Percentiles rank a stretch among this genome's conserved stretches.
Evolutionary conservation across 768 basidiomycete species (phyloP).

Genomic region (Pleurotus eryngii): DNA sequence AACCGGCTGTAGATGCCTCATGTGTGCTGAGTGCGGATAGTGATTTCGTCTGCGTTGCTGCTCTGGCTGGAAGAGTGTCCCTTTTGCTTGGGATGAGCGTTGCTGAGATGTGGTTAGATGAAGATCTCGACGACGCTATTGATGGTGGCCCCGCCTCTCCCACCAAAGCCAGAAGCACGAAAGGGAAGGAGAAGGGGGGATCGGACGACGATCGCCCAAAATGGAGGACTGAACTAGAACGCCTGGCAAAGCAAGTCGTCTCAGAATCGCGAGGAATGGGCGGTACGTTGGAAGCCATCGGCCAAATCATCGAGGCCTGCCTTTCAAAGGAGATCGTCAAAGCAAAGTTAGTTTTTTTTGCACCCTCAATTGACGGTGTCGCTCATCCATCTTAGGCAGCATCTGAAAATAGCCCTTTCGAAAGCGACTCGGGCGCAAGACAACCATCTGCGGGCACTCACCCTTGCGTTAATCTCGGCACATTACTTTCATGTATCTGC

Average conservation of each 20-base stretch:
- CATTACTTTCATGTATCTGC: constrained; percentile 71
- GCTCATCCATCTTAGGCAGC: constrained; percentile 34
- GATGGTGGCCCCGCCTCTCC: background rate
- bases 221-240: constrained; percentile 25
- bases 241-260: constrained; percentile 33
- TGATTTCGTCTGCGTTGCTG: constrained; percentile 44
- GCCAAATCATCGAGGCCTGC: constrained; percentile 52
- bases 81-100: constrained; percentile 43
- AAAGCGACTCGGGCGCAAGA: constrained; percentile 58
- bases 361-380: constrained; percentile 10
- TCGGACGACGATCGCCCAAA: background rate
- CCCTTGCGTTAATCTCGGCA: constrained; percentile 63
- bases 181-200: constrained; percentile 10
- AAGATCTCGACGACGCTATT: constrained; percentile 15
- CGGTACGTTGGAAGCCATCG: constrained; percentile 52
- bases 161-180: background rate
- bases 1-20: constrained; percentile 8
- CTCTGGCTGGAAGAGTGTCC: constrained; percentile 49
- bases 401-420: constrained; percentile 57
- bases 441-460: constrained; percentile 69
- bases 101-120: constrained; percentile 14
- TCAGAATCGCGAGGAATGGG: constrained; percentile 48
- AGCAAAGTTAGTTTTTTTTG: constrained; percentile 48
- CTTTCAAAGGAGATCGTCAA: constrained; percentile 52
- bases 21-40: background rate